Conservation (phyloP, 495 filamentous ascomycete species). For the Neurospora pannonica region DNA sequence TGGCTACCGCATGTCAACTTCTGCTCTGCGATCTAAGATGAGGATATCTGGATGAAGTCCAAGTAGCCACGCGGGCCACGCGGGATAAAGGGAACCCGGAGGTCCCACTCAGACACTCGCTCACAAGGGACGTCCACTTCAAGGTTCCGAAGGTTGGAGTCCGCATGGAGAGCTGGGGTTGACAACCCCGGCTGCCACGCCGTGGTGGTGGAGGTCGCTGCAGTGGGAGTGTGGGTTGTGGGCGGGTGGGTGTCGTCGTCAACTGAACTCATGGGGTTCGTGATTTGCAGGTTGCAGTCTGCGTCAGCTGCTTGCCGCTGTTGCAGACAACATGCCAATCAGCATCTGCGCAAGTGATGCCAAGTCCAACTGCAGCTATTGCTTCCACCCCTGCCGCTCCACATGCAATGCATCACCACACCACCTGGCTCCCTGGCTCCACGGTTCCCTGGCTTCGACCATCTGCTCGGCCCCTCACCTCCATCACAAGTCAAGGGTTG, state of each 20-base stretch:
- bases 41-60: background rate
- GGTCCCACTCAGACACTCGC: background rate
- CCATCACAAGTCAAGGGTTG: constrained; percentile 6
- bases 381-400: constrained; percentile 11
- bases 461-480: constrained; percentile 10
- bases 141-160: background rate
- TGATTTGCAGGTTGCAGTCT: constrained; percentile 20
- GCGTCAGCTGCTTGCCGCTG: constrained; percentile 21
- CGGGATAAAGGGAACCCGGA: background rate
- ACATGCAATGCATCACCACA: constrained; percentile 6
- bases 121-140: background rate
- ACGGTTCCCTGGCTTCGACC: constrained; percentile 3
- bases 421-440: constrained; percentile 9
- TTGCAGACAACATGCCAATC: constrained; percentile 15
- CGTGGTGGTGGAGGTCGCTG: background rate
- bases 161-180: background rate
- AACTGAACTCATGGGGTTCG: constrained; percentile 11
- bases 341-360: constrained; percentile 2
- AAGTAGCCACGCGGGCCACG: background rate
- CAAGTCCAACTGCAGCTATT: constrained; percentile 19
- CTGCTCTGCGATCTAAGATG: background rate
- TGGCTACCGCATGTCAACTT: background rate
- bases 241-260: constrained; percentile 7
- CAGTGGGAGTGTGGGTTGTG: background rate
- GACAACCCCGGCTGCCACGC: background rate